Conservation (phyloP, 192 early-diverging fungal species). For the Martensiomyces pterosporus region DNA sequence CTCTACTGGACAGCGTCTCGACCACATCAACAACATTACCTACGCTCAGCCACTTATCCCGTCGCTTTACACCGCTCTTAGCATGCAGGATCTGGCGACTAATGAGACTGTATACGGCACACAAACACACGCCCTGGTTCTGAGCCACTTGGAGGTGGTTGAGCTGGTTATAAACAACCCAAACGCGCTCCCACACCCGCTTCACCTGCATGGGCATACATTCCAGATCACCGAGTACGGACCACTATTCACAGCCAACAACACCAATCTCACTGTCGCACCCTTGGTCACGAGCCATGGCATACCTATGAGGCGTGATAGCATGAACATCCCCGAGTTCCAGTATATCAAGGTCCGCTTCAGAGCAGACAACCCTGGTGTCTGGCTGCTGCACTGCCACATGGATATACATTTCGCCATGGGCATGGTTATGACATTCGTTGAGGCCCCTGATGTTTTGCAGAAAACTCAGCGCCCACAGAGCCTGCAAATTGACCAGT, state of each 20-base stretch:
- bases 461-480: conserved; percentile 45
- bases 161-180: conserved; percentile 68
- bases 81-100: conserved; percentile 48
- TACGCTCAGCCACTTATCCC: conserved; percentile 60
- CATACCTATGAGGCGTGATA: conserved; percentile 62
- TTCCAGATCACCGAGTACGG: conserved; percentile 73
- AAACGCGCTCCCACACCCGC: conserved; percentile 59
- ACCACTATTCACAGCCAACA: conserved; percentile 35
- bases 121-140: conserved; percentile 55
- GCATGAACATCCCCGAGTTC: conserved; percentile 54
- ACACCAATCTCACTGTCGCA: conserved; percentile 9
- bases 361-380: no score
- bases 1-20: no score
- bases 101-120: conserved; percentile 57
- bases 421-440: conserved; percentile 64
- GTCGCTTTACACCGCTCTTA: conserved; percentile 56
- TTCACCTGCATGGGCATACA: conserved; percentile 76
- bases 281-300: background rate
- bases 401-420: conserved; percentile 50
- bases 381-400: no score
- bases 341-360: conserved; percentile 65
- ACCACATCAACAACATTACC: conserved; percentile 53
- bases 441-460: conserved; percentile 63
- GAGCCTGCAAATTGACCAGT: conserved; percentile 51
- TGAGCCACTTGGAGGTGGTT: conserved; percentile 57